Base-by-base conservation (phyloP, 1,139 yeast genomes). In the Saccharomyces pastorianus region DNA sequence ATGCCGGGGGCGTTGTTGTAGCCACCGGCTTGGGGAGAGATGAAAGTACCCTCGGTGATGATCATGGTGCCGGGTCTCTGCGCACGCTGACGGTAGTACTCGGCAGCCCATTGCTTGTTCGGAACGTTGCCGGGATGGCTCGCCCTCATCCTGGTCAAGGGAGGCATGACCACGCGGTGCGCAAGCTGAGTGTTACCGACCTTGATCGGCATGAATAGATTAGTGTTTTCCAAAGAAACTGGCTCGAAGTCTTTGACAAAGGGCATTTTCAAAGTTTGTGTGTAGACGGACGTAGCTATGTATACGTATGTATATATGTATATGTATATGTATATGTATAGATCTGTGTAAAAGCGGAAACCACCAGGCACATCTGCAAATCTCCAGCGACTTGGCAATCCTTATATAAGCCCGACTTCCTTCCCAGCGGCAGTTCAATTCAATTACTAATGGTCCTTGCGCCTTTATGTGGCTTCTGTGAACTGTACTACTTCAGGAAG, bases 1-100 rank as follows among this genome's bases (percentile, higher is more conserved):
- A 80, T 64, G 17, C 83, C 81, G 1, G 85, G 84, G 20, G 70
- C 75, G 53, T 66, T 68, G 2, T 71, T 70, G 28, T 71, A 73
- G 27, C 70, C 70, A 28, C 73, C 73, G 2, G 76, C 74, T 25
- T 60, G 61, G 4, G 67, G 63, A 23, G 74, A 64, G 29, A 76
- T 71, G 51, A 68, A 68, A 1, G 78, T 71, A 2, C 74, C 81
- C 61, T 79, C 83, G 9, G 79, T 61, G 55, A 77, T 68, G 26
- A 77, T 26, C 17, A 78, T 58, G 11, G 77, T 73, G 3, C 88
- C 88, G 25, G 83, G 79, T 54, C 70, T 65, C 52, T 69, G 62
- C 5, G 85, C 74, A 58, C 89, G 73, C 59, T 79, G 79, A 3
- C 63, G 71, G 62, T 85, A 85, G 66, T 83, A 81, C 55, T 76